These are phyloP conservation scores for Dimocarpus longan DNA, from an alignment of 345 rosid genomes.

Conservation along the genomic window DNA sequence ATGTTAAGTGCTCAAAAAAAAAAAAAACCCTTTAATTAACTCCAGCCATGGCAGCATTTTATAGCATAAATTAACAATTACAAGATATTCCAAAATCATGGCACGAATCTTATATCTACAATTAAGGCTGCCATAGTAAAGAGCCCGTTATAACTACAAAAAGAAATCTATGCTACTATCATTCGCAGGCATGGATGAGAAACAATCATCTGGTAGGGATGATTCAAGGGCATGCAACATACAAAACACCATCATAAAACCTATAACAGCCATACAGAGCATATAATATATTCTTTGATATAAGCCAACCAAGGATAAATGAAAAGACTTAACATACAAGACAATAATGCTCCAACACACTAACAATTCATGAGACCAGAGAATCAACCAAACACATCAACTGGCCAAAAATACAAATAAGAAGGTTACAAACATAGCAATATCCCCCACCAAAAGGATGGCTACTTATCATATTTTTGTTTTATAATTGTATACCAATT, in stretches of 20 bases:
- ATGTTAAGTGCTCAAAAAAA: neutral
- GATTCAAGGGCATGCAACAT: neutral
- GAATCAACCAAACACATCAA: neutral
- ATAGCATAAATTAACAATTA: no score
- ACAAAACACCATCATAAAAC: neutral
- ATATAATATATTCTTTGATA: neutral
- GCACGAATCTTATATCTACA: neutral
- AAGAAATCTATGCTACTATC: neutral
- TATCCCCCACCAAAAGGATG: neutral
- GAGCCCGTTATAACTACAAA: neutral
- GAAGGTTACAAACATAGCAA: neutral
- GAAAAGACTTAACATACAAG: neutral
- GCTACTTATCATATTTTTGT: neutral
- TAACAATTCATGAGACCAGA: neutral
- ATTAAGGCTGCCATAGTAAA: no score
- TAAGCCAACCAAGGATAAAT: neutral
- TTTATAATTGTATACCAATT: neutral
- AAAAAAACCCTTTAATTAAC: neutral
- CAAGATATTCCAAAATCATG: neutral
- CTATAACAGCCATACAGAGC: neutral
- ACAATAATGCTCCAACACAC: neutral
- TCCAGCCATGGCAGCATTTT: neutral
- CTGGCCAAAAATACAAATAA: neutral
- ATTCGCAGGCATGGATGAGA: neutral
- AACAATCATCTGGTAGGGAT: neutral